Base-by-base conservation (phyloP, 2,329 filamentous ascomycete species). In the Colletotrichum camelliae region DNA sequence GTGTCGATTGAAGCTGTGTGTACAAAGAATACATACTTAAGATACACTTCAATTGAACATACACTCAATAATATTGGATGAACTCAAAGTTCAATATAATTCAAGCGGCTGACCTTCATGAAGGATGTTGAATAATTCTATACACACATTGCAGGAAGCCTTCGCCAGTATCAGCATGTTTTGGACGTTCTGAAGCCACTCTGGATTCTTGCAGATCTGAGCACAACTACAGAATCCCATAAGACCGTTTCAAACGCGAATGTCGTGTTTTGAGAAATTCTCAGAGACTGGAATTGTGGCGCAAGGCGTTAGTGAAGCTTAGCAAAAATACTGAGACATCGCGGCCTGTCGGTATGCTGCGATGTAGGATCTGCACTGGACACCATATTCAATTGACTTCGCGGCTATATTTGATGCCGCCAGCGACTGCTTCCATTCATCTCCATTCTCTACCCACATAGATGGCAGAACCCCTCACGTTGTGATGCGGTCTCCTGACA, bases 381-480 rank as follows among this genome's bases (percentile, higher is more conserved):
- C n/a, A n/a, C 3, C 4, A 48, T 48, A 4, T 48, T n/a, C 39
- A 48, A 33, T 48, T n/a, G 39, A 10, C 18, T 48, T 18, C 8
- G 18, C 39, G 18, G 37, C 7, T 48, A 48, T 48, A 48, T 9
- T 48, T 18, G 18, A n/a, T 18, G n/a, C 18, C 18, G n/a, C 39
- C n/a, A 12, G 18, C n/a, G n/a, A 48, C 12, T 48, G 18, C 43
- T 21, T 21, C 21, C 43, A 10, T 33, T 9, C 10, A 4, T 33
- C 10, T 33, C 10, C 39, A 4, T 48, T 10, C 18, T 15, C 39
- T 18, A 21, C 39, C 43, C n/a, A 48, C 43, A 48, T 48, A 48
- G 21, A 52, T 52, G n/a, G 43, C 1, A 52, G 43, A 2, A 3
- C 18, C 0, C 5, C 0, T n/a, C 21, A n/a, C 43, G 0, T 52